Conservation (phyloP, 805 yeast species). For the Kazachstania viticola region DNA sequence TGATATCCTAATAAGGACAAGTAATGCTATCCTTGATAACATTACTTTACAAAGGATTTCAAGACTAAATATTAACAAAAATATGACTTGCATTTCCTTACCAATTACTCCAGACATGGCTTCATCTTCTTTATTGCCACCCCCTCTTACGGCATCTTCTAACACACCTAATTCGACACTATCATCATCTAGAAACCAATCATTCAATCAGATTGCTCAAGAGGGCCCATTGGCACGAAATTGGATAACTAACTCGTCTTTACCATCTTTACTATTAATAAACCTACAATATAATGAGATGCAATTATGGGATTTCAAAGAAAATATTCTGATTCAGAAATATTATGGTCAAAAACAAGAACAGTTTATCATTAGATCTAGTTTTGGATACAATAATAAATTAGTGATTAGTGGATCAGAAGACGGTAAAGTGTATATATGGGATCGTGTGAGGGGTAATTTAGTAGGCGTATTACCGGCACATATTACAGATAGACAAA, state of each 20-base stretch:
- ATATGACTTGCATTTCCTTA: slow-evolving; percentile 52
- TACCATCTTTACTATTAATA: slow-evolving; percentile 37
- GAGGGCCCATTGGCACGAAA: neutral
- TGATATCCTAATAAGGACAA: slow-evolving; percentile 4
- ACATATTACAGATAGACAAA: slow-evolving; percentile 14
- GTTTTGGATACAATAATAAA: slow-evolving; percentile 64
- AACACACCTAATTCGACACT: too few relatives aligned
- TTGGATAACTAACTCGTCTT: slow-evolving; percentile 1
- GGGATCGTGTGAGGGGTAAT: slow-evolving; percentile 67
- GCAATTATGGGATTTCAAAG: slow-evolving; percentile 68
- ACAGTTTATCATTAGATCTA: slow-evolving; percentile 58
- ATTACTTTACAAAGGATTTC: slow-evolving; percentile 27
- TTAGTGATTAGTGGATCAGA: slow-evolving; percentile 74
- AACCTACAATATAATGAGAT: slow-evolving; percentile 66
- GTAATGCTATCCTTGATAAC: slow-evolving; percentile 8
- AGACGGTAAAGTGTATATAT: slow-evolving; percentile 64
- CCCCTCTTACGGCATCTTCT: too few relatives aligned
- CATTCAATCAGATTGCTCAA: too few relatives aligned
- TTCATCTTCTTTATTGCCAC: neutral
- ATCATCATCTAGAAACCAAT: too few relatives aligned
- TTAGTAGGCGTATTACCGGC: slow-evolving; percentile 33
- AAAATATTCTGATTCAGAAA: slow-evolving; percentile 46
- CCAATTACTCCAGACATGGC: slow-evolving; percentile 23
- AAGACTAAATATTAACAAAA: slow-evolving; percentile 41
- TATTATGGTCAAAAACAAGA: slow-evolving; percentile 65